Evolutionary conservation across 2,329 filamentous ascomycete genomes (phyloP), one percentile per base, ranked within the genome.

Genomic region (Fusarium buxicola): DNA sequence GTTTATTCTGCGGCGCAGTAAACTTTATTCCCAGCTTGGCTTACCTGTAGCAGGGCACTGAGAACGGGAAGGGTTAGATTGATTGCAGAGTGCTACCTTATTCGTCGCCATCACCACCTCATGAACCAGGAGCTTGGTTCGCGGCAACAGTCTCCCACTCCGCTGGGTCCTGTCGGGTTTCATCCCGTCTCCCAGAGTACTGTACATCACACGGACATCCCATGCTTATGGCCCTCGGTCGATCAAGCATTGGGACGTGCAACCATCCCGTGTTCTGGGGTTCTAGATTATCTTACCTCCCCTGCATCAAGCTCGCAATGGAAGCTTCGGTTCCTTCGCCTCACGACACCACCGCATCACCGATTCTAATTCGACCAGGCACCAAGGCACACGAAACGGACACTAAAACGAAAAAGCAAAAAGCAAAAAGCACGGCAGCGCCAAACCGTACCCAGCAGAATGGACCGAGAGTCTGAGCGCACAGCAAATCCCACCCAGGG

Each of bases 381-480:
- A 38, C 48, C n/a, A 38, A 56, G 45, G 65, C 49, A 64, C n/a
- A 38, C 15, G n/a, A 44, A 46, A 28, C 18, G 11, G 12, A 24
- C 15, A 10, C 18, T 34, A 41, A 15, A 25, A 35, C 28, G 25
- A 44, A 27, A 21, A 24, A 34, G 18, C 15, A 32, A 49, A 61
- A 61, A 18, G 21, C 49, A 45, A n/a, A 10, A 35, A 30, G 21
- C 24, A 34, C 51, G 51, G 35, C 59, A 65, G 38, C 50, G 52
- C 50, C 40, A 41, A 36, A 30, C 7, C 36, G 30, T 40, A 54
- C 45, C 64, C 58, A 60, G 47, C 43, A 53, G 30, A 44, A 51
- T 47, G 65, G 60, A 38, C 49, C 40, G 55, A 50, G 53, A 60
- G 66, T 69, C 67, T 60, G 64, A 68, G 67, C 62, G 66, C 21